Evolutionary conservation across 176 grass and related monocot genomes (phyloP), one percentile per base, ranked within the genome.

Genomic region (Miscanthus lutarioriparius): DNA sequence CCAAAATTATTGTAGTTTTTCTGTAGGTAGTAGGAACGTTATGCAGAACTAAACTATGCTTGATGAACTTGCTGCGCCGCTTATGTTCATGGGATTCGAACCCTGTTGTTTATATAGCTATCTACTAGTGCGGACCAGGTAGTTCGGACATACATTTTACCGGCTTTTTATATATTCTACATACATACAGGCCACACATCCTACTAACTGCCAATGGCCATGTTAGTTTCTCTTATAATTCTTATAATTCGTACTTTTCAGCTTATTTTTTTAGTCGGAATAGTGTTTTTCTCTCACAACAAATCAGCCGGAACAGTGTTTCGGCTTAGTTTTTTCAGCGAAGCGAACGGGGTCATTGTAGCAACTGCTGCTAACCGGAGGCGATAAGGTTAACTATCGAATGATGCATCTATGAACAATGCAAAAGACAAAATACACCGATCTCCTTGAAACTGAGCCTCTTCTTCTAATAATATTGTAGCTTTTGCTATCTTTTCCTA

Each of bases 51-150:
- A 17, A 62, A 45, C 37, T 64, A 62, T 47, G 63, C 27, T 33
- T 35, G 77, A 64, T 64, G 23, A 47, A 47, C 17, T 67, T 12
- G 6, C 32, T 12, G 6, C 32, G 17, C 13, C 70, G 17, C 41
- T 73, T n/a, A 62, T 45, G n/a, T 33, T 72, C 36, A 82, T 82
- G 68, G 37, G 53, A 73, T 61, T 72, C 36, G 68, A 71, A 82
- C 68, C 67, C 47, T 33, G 17, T 83, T 83, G 26, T 61, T 56
- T 48, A 38, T 47, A 54, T 74, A 74, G 23, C 36, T 71, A 43
- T 14, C 79, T 56, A 13, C 5, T 26, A 13, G 1, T 14, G 4
- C 17, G 12, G 70, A 33, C 44, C 41, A 25, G 13, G 16, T 15
- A 10, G 25, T 62, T 47, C 5, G 49, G 39, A 43, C 67, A 5